Percentiles rank a stretch among this genome's conserved stretches.
Conservation (phyloP, 2,329 filamentous ascomycete genomes). For the Sarocladiaceae sp. region DNA sequence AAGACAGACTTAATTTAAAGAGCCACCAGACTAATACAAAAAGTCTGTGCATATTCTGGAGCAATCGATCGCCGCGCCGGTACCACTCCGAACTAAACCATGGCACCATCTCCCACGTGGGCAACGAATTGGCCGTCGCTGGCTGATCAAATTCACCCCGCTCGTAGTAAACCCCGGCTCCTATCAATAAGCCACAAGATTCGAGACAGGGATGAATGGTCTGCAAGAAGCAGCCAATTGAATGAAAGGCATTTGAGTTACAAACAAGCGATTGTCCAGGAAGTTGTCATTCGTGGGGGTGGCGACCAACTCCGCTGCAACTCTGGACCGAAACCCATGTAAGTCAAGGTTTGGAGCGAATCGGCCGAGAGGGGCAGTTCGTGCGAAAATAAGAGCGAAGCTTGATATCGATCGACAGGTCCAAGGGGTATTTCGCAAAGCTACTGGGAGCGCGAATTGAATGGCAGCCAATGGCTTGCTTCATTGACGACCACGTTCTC, state of each 20-base stretch:
- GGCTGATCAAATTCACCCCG: background rate
- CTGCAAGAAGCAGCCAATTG: background rate
- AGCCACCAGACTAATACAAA: background rate
- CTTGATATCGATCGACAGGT: slow-evolving; percentile 6
- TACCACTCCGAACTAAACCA: background rate
- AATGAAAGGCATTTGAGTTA: background rate
- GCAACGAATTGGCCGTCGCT: background rate
- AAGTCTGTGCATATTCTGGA: background rate
- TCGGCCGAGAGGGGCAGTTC: slow-evolving; percentile 1
- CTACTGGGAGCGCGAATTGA: background rate
- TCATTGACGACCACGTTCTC: background rate
- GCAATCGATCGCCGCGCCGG: background rate
- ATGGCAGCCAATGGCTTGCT: background rate
- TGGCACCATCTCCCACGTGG: background rate
- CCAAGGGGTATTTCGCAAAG: background rate
- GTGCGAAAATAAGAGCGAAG: no score
- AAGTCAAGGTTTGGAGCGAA: background rate
- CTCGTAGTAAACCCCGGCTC: background rate
- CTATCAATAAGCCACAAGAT: background rate
- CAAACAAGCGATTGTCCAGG: no score
- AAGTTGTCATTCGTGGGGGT: background rate
- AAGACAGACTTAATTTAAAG: background rate
- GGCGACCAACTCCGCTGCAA: background rate
- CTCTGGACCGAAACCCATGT: background rate
- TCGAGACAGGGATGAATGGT: background rate